Conservation (phyloP, 1,284 basidiomycete genomes). For the Rhodotorula glutinis region DNA sequence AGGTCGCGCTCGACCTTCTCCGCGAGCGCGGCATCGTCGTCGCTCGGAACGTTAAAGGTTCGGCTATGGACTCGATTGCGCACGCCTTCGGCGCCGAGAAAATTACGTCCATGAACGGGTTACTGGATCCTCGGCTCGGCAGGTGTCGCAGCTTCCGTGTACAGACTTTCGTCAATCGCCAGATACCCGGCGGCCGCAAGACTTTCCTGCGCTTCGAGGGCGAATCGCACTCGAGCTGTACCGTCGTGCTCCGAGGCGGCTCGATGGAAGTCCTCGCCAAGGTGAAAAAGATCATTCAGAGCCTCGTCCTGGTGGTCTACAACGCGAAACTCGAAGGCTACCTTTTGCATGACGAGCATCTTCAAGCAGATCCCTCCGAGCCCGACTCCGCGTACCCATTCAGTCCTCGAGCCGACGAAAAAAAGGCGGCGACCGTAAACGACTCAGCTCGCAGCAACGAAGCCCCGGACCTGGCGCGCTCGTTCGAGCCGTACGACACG, state of each 20-base stretch:
- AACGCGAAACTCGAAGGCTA: constrained; percentile 92
- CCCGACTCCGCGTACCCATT: too few relatives aligned
- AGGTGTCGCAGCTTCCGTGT: constrained; percentile 83
- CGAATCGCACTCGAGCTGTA: constrained; percentile 85
- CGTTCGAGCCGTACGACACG: constrained; percentile 73
- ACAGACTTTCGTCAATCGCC: constrained; percentile 88
- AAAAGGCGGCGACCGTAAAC: too few relatives aligned
- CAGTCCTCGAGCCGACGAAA: too few relatives aligned
- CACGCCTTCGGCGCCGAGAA: constrained; percentile 94
- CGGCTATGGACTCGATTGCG: constrained; percentile 80
- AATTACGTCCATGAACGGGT: constrained; percentile 90
- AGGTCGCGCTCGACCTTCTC: constrained; percentile 80
- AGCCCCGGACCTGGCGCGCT: constrained; percentile 49
- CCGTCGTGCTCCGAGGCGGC: constrained; percentile 87
- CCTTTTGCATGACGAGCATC: constrained; percentile 82
- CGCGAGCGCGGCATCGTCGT: constrained; percentile 84
- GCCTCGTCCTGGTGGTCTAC: constrained; percentile 82
- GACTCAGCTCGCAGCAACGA: too few relatives aligned
- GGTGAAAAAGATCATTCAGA: constrained; percentile 87
- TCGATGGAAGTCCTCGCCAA: constrained; percentile 72
- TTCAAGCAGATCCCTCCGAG: neutral
- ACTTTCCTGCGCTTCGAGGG: constrained; percentile 98
- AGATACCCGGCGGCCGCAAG: constrained; percentile 87
- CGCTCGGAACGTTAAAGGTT: constrained; percentile 82
- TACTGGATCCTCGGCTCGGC: constrained; percentile 62